phyloP scores from a whole-genome alignment of 2,329 filamentous ascomycete species.

The Graphium sp. region DNA sequence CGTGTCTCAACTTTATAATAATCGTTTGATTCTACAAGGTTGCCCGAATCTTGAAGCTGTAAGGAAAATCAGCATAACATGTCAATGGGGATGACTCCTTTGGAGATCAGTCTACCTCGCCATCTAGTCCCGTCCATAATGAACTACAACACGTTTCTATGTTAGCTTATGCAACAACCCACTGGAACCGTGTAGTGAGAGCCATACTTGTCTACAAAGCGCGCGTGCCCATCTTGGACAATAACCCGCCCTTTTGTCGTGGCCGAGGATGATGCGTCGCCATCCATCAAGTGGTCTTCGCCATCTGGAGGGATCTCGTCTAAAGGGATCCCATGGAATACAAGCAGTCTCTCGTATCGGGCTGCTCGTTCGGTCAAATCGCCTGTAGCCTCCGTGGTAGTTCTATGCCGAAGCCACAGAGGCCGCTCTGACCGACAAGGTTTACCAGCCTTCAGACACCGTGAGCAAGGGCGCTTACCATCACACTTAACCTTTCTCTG shows the following conservation, averaged over 20 bases:
- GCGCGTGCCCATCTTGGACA: too few species aligned
- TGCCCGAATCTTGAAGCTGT: too few species aligned
- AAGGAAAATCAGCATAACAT: too few species aligned
- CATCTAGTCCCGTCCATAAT: too few species aligned
- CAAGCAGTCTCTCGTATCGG: constrained; percentile 2
- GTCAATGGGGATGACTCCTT: too few species aligned
- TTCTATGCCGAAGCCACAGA: too few species aligned
- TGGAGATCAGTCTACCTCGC: too few species aligned
- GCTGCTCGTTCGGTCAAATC: background rate
- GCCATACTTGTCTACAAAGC: too few species aligned
- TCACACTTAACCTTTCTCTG: constrained; percentile 1
- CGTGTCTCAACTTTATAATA: background rate
- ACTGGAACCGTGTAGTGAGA: too few species aligned
- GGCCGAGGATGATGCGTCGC: background rate
- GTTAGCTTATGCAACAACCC: too few species aligned
- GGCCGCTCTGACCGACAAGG: background rate
- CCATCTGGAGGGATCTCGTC: background rate
- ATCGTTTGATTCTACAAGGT: too few species aligned
- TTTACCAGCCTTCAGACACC: background rate
- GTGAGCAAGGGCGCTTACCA: background rate
- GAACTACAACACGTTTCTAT: too few species aligned
- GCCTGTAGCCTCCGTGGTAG: background rate
- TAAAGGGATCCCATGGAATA: background rate
- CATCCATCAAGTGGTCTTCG: background rate
- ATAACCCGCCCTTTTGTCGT: background rate